Conservation (phyloP, 2,329 filamentous ascomycete species). For the Cryphonectria naterciae region DNA sequence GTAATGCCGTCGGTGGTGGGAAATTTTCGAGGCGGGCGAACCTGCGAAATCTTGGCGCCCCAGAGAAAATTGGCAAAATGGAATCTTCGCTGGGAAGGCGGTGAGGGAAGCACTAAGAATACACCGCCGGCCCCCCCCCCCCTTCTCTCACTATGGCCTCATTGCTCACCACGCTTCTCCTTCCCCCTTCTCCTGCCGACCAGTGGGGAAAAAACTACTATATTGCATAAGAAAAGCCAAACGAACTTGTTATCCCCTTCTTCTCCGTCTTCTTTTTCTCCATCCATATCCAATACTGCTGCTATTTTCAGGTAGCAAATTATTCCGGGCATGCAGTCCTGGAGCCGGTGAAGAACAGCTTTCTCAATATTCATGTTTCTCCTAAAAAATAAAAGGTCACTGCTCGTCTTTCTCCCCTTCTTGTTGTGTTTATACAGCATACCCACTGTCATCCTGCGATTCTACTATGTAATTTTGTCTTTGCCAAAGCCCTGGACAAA, state of each 20-base stretch:
- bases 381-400: not conserved
- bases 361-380: not conserved
- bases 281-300: not conserved
- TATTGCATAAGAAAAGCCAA: not conserved
- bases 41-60: slow-evolving; percentile 12
- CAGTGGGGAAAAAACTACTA: not conserved
- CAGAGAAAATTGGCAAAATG: slow-evolving; percentile 6
- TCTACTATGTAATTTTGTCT: not conserved
- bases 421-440: not conserved
- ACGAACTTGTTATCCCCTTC: too few relatives aligned
- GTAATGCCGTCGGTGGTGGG: slow-evolving; percentile 18
- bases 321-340: not conserved
- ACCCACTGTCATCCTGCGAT: not conserved
- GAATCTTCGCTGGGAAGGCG: not conserved
- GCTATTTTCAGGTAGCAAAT: not conserved
- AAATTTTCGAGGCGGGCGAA: slow-evolving; percentile 26
- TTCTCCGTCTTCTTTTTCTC: too few relatives aligned
- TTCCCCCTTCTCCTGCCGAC: too few relatives aligned
- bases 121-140: not conserved
- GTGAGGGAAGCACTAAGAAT: not conserved
- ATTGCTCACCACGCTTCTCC: too few relatives aligned
- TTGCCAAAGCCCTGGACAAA: not conserved
- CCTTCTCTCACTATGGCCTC: too few relatives aligned
- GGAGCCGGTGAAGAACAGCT: not conserved
- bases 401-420: not conserved